These are phyloP conservation scores for Fraxinus anomala DNA, from an alignment of 257 asterid species.

Conservation along the genomic window DNA sequence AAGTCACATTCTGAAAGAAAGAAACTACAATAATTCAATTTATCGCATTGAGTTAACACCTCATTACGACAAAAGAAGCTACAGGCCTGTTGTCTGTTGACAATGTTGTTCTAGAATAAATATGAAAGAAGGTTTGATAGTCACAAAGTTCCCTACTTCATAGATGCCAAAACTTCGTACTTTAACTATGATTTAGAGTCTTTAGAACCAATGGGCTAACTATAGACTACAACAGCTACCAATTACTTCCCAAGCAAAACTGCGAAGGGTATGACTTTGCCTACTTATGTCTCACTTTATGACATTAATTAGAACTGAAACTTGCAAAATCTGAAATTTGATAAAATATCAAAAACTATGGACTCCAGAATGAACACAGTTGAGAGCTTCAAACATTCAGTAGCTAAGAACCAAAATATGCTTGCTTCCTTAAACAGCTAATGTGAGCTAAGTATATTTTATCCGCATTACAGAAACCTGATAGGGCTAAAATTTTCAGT, in stretches of 20 bases:
- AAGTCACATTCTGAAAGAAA: constrained; percentile 17
- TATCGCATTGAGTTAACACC: constrained; percentile 11
- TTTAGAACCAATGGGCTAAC: constrained; percentile 8
- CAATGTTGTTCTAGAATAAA: constrained; percentile 9
- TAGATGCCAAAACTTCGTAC: constrained; percentile 1
- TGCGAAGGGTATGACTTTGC: neutral
- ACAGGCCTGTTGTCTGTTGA: constrained; percentile 12
- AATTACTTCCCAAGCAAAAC: neutral
- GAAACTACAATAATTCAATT: constrained; percentile 23
- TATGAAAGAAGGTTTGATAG: neutral
- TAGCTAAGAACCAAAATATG: neutral
- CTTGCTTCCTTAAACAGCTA: neutral
- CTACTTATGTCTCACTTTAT: neutral
- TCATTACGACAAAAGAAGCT: neutral
- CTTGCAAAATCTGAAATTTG: neutral
- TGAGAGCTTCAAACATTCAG: neutral
- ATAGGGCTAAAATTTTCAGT: neutral
- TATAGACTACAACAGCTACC: neutral
- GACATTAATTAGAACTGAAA: neutral
- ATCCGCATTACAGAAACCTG: neutral
- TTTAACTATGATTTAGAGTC: constrained; percentile 15
- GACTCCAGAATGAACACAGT: constrained; percentile 7
- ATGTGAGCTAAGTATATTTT: neutral
- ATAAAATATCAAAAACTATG: neutral
- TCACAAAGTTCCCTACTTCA: neutral